phyloP scores from a whole-genome alignment of 2,329 filamentous ascomycete species.

The Parastagonospora nodorum region DNA sequence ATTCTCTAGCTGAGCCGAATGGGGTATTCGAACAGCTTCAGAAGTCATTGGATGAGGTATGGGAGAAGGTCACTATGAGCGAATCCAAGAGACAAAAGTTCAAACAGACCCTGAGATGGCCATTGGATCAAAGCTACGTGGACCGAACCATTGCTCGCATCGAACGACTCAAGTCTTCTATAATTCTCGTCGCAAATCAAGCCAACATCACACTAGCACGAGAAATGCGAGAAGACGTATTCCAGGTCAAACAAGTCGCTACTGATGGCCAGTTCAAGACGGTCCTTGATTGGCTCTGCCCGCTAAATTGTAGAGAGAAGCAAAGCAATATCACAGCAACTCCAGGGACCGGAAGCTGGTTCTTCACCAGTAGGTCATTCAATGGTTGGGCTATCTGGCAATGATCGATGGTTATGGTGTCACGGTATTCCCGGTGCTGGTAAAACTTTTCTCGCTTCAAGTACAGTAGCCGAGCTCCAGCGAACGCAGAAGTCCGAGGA shows the following conservation, averaged over 20 bases:
- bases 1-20: background rate
- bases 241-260: background rate
- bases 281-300: background rate
- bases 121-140: background rate
- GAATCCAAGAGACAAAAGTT: background rate
- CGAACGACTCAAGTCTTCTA: background rate
- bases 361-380: background rate
- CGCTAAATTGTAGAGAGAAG: background rate
- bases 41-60: background rate
- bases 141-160: background rate
- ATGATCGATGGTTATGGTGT: background rate
- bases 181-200: background rate
- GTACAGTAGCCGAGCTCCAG: background rate
- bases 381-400: background rate
- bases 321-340: background rate
- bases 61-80: background rate
- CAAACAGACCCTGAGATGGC: background rate
- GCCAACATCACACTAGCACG: background rate
- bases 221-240: background rate
- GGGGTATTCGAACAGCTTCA: background rate
- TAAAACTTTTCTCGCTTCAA: background rate
- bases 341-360: background rate
- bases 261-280: background rate
- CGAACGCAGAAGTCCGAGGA: background rate
- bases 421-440: background rate